Percentiles rank a stretch among this genome's conserved stretches.
These are phyloP conservation scores for Pascua guehoae DNA, from an alignment of 1,284 basidiomycete species.

Conservation along the genomic window DNA sequence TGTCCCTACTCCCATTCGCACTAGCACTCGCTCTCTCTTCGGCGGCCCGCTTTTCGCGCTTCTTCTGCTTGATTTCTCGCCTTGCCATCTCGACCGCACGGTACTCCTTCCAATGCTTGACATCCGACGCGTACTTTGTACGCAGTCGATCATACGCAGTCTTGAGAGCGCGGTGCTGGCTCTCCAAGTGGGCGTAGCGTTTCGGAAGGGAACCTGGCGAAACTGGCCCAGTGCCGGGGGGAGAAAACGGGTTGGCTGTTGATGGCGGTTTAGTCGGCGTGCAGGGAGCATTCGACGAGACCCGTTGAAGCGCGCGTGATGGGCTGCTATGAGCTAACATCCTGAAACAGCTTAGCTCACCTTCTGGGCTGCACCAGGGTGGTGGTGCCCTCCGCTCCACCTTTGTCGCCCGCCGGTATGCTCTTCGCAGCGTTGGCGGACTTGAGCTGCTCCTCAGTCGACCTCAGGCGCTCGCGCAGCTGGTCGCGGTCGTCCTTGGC, in stretches of 20 bases:
- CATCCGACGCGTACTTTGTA: conserved; percentile 19
- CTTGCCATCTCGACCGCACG: conserved; percentile 25
- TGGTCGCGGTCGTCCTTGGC: neutral
- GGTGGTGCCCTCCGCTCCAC: too few relatives aligned
- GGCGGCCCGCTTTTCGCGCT: conserved; percentile 15
- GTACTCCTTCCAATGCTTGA: conserved; percentile 35
- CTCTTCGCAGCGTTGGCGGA: too few relatives aligned
- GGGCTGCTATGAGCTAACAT: conserved; percentile 6
- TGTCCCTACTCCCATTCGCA: neutral
- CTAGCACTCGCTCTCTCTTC: neutral
- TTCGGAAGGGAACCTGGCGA: conserved; percentile 1
- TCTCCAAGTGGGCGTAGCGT: conserved; percentile 23
- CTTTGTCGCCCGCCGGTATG: too few relatives aligned
- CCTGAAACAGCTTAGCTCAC: too few relatives aligned
- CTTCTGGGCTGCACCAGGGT: too few relatives aligned
- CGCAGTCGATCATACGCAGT: conserved; percentile 23
- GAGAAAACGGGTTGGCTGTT: too few relatives aligned
- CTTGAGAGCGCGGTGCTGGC: conserved; percentile 25
- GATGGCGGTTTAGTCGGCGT: conserved; percentile 9
- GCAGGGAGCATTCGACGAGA: conserved; percentile 20
- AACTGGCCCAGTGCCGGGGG: neutral
- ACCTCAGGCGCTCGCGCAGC: neutral
- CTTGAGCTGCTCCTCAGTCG: too few relatives aligned
- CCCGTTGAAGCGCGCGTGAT: conserved; percentile 14
- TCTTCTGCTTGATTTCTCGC: conserved; percentile 22